Conservation (phyloP, 768 basidiomycete genomes). For the Agaricus sinodeliciosus region DNA sequence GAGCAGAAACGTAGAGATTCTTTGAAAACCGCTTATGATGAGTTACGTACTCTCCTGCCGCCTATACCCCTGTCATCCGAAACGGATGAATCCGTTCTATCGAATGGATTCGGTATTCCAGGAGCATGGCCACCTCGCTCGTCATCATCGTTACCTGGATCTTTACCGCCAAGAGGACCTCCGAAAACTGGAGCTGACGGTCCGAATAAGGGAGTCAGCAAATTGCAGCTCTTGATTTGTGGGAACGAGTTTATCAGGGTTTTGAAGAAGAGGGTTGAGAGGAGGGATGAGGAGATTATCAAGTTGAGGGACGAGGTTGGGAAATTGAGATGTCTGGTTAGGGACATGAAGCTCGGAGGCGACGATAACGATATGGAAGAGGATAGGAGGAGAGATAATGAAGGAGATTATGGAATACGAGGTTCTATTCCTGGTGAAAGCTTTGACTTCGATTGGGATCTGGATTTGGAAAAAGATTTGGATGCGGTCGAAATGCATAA, state of each 20-base stretch:
- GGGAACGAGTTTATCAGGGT: conserved; percentile 83
- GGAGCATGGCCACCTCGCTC: conserved; percentile 17
- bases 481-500: conserved; percentile 40
- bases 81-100: conserved; percentile 24
- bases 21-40: conserved; percentile 90
- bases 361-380: conserved; percentile 17
- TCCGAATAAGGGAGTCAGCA: conserved; percentile 94
- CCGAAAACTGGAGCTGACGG: conserved; percentile 82
- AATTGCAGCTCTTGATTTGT: conserved; percentile 85
- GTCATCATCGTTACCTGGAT: conserved; percentile 66
- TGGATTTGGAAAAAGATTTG: conserved; percentile 54
- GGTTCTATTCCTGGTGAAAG: conserved; percentile 15
- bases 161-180: conserved; percentile 83
- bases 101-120: conserved; percentile 3
- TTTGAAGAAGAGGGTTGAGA: conserved; percentile 70
- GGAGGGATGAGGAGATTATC: conserved; percentile 74
- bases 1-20: conserved; percentile 98
- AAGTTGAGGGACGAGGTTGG: conserved; percentile 59
- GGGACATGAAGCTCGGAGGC: conserved; percentile 23
- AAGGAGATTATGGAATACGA: conserved; percentile 15
- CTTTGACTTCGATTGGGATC: conserved; percentile 28
- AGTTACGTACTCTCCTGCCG: conserved; percentile 76
- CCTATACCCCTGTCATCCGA: conserved; percentile 82
- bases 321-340: conserved; percentile 40
- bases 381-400: conserved; percentile 25